These are phyloP conservation scores for Pestalotiopsis sp. DNA, from an alignment of 2,329 filamentous ascomycete species.

Conservation along the genomic window DNA sequence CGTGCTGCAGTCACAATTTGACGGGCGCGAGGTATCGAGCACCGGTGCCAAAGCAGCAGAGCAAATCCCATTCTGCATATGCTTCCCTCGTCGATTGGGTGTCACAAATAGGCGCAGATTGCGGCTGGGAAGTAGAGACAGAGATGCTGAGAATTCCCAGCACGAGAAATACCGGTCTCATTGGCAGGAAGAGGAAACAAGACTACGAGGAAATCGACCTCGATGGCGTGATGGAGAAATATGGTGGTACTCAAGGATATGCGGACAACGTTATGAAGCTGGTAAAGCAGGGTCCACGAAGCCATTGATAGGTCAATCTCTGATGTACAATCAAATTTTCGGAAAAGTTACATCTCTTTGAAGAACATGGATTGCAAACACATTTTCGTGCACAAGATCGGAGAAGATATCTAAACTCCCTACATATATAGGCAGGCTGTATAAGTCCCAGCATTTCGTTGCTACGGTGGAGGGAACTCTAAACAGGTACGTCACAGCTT, in stretches of 20 bases:
- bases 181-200: conserved; percentile 60
- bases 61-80: conserved; percentile 69
- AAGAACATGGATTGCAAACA: too few relatives aligned
- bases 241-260: conserved; percentile 60
- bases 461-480: too few relatives aligned
- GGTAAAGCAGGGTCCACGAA: conserved; percentile 47
- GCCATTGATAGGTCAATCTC: conserved; percentile 27
- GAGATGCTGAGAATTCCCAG: conserved; percentile 91
- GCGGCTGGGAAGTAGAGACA: conserved; percentile 76
- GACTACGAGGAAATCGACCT: conserved; percentile 38
- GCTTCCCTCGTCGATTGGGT: conserved; percentile 83
- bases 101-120: conserved; percentile 65
- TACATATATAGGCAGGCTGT: too few relatives aligned
- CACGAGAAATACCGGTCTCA: conserved; percentile 80
- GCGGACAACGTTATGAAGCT: conserved; percentile 63
- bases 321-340: background rate
- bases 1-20: conserved; percentile 91
- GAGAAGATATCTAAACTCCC: too few relatives aligned
- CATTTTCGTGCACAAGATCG: too few relatives aligned
- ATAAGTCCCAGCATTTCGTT: too few relatives aligned
- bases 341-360: too few relatives aligned
- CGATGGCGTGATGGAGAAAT: conserved; percentile 45
- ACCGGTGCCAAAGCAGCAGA: conserved; percentile 51
- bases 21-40: conserved; percentile 75
- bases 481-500: too few relatives aligned